phyloP scores from a whole-genome alignment of 257 asterid genomes.

The Primulina eburnea region DNA sequence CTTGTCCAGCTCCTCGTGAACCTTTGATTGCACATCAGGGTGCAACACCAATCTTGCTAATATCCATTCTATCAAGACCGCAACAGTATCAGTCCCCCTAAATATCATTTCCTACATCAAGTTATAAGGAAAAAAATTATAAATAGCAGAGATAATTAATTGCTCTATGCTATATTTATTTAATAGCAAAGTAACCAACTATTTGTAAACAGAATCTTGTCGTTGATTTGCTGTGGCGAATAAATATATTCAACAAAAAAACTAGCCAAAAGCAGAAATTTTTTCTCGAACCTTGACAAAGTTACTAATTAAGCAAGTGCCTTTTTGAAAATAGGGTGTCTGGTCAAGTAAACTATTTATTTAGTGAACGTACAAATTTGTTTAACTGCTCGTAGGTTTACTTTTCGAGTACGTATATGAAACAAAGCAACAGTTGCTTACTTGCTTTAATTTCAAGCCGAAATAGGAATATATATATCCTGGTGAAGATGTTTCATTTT shows the following conservation, averaged over 20 bases:
- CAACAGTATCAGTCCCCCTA: slow-evolving; percentile 83
- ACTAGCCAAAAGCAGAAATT: not conserved
- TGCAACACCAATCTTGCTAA: slow-evolving; percentile 69
- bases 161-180: too few relatives aligned
- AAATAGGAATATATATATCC: not conserved
- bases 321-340: not conserved
- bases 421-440: not conserved
- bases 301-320: not conserved
- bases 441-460: too few relatives aligned
- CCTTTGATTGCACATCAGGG: slow-evolving; percentile 54
- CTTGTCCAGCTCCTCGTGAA: slow-evolving; percentile 59
- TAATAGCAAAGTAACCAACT: too few relatives aligned
- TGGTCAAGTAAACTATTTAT: not conserved
- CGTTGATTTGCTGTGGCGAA: too few relatives aligned
- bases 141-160: too few relatives aligned
- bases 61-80: slow-evolving; percentile 73
- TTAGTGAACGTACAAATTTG: too few relatives aligned
- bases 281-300: not conserved
- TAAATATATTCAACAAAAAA: too few relatives aligned
- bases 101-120: slow-evolving; percentile 75
- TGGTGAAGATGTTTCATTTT: not conserved
- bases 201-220: not conserved
- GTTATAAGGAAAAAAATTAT: too few relatives aligned
- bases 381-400: not conserved
- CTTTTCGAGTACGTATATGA: not conserved